Base-by-base conservation (phyloP, 345 rosid genomes). In the Raphanus sativus region DNA sequence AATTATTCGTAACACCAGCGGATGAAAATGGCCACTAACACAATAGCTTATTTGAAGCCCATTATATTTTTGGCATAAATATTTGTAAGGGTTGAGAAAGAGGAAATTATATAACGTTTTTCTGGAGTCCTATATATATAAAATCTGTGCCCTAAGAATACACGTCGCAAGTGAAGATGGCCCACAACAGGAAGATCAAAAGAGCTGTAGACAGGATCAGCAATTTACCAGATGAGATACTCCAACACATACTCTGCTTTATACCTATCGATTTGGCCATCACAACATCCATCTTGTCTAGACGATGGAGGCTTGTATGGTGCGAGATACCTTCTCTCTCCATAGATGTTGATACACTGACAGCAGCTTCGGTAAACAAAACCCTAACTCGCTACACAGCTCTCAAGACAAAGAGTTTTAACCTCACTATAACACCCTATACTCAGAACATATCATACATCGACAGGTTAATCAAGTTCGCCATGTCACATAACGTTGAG, bases 261-360 rank as follows among this genome's bases (percentile, higher is more conserved):
- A 8, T 67, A 15, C 71, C 59, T 38, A 67, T 58, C 25, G 0
- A n/a, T 8, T 0, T 48, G 0, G 59, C 59, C 7, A 13, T 67
- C 59, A 3, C 8, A 26, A 67, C 71, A 2, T 42, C 71, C 59
- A 6, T 28, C 25, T 67, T 67, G 59, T 67, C 71, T 0, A 45
- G 0, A 67, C 25, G 71, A 12, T 38, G 75, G 38, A 59, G 65
- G 24, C 74, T 56, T 56, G 75, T 71, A 34, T 71, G 66, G 75
- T 59, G 55, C 10, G 38, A n/a, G 15, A 36, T 6, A 34, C 58
- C 75, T 60, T 71, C 58, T 60, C 40, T 60, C 2, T 38, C 58
- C 24, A 60, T 71, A 4, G 1, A 28, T 28, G 0, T 0, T 0
- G 0, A 1, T 26, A 15, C 1, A 15, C 11, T 70, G 50, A 6